phyloP scores from a whole-genome alignment of 768 basidiomycete species.

The Boletus rubescentipes region DNA sequence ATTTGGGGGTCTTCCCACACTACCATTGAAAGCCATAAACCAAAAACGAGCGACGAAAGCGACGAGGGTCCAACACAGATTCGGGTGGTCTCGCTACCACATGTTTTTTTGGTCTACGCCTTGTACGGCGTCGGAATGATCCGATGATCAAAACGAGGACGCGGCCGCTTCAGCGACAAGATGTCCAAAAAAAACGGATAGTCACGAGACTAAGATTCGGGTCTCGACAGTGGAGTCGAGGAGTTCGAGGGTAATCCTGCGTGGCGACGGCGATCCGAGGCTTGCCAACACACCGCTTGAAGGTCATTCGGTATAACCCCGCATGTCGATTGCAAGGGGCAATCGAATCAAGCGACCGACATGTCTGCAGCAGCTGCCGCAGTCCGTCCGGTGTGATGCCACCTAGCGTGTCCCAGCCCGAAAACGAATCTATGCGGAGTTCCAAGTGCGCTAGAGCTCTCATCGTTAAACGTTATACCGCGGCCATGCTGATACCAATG shows the following conservation, averaged over 20 bases:
- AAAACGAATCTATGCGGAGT: background rate
- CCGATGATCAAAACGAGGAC: too few relatives aligned
- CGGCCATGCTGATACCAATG: slow-evolving; percentile 7
- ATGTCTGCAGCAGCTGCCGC: background rate
- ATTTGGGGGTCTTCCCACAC: too few relatives aligned
- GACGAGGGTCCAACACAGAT: background rate
- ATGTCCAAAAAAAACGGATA: too few relatives aligned
- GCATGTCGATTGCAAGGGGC: slow-evolving; percentile 4
- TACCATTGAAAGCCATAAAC: too few relatives aligned
- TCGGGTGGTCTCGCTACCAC: too few relatives aligned
- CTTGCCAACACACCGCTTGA: background rate
- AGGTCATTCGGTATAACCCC: background rate
- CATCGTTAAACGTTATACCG: too few relatives aligned
- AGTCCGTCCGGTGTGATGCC: slow-evolving; percentile 8
- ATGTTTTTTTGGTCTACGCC: too few relatives aligned
- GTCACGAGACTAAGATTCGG: too few relatives aligned
- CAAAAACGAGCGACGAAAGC: background rate
- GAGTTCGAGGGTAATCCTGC: background rate
- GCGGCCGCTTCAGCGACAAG: too few relatives aligned
- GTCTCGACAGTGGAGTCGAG: background rate
- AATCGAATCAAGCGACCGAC: background rate
- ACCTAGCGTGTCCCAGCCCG: slow-evolving; percentile 5
- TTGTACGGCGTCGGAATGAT: too few relatives aligned
- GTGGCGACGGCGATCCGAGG: background rate
- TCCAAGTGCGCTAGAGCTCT: too few relatives aligned